Evolutionary conservation across 1,139 yeast species (phyloP).

Genomic region (Protomyces gravidus): DNA sequence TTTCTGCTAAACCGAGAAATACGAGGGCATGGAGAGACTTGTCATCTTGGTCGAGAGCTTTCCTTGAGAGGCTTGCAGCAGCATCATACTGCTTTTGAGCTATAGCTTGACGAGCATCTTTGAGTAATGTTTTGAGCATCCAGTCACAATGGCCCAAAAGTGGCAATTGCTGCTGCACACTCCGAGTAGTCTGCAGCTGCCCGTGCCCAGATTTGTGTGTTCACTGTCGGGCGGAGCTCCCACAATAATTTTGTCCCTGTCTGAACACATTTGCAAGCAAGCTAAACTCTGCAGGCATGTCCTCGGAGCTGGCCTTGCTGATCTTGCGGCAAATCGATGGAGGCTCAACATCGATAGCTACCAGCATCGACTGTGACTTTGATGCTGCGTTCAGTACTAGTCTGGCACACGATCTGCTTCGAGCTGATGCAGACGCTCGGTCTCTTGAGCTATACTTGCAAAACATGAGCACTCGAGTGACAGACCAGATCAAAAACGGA

Average conservation of each 20-base stretch:
- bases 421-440: neutral
- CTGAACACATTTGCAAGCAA: no score
- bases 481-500: neutral
- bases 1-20: constrained; percentile 55
- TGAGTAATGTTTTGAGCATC: constrained; percentile 10
- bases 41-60: constrained; percentile 52
- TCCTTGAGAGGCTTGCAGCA: constrained; percentile 38
- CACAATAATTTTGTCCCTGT: no score
- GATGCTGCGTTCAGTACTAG: constrained; percentile 2
- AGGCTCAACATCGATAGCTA: neutral
- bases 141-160: no score
- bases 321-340: neutral
- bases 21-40: constrained; percentile 60
- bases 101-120: constrained; percentile 19
- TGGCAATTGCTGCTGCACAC: no score
- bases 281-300: no score
- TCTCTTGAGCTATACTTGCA: neutral
- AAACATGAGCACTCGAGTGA: neutral
- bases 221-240: no score
- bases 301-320: neutral
- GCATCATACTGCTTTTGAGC: constrained; percentile 14
- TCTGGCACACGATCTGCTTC: constrained; percentile 1
- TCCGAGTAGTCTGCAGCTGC: no score
- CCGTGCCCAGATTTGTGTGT: no score
- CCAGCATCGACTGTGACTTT: constrained; percentile 6